phyloP scores from a whole-genome alignment of 192 early-diverging fungal species.

The Ambispora gerdemannii region DNA sequence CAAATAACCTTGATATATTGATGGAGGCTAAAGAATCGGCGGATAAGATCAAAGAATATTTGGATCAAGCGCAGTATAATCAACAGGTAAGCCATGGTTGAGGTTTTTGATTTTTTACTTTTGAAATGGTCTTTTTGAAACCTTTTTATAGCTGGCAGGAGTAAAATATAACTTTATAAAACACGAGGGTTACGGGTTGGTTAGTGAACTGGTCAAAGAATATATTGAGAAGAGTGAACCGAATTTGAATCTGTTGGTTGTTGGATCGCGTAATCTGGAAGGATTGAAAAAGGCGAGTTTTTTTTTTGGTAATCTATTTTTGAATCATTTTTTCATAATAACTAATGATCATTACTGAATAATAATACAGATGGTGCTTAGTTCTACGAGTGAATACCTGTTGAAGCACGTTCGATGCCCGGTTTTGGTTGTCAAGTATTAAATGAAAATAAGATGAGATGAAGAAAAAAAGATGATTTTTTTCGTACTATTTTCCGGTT shows the following conservation, averaged over 20 bases:
- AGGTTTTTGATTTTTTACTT: background rate
- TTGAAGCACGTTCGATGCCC: background rate
- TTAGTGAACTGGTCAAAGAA: slow-evolving; percentile 11
- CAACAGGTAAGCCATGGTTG: too few species aligned
- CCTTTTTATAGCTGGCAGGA: background rate
- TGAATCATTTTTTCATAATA: background rate
- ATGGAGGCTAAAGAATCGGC: slow-evolving; percentile 24
- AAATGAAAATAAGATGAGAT: too few species aligned
- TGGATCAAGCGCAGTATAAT: background rate
- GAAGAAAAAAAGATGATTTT: too few species aligned
- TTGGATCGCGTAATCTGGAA: slow-evolving; percentile 29
- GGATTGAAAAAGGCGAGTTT: slow-evolving; percentile 26
- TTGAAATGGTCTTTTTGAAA: background rate
- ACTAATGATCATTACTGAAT: background rate
- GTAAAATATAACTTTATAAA: slow-evolving; percentile 20
- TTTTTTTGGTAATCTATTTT: background rate
- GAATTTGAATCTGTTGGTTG: slow-evolving; percentile 18
- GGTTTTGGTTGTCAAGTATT: background rate
- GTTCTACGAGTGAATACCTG: background rate
- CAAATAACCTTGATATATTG: slow-evolving; percentile 30
- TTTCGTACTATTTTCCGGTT: too few species aligned
- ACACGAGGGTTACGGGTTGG: slow-evolving; percentile 12
- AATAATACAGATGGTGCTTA: background rate
- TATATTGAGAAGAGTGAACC: slow-evolving; percentile 9
- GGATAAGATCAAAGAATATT: background rate